These are phyloP conservation scores for Aspergillus glaucus DNA, from an alignment of 2,329 filamentous ascomycete genomes.

Conservation along the genomic window DNA sequence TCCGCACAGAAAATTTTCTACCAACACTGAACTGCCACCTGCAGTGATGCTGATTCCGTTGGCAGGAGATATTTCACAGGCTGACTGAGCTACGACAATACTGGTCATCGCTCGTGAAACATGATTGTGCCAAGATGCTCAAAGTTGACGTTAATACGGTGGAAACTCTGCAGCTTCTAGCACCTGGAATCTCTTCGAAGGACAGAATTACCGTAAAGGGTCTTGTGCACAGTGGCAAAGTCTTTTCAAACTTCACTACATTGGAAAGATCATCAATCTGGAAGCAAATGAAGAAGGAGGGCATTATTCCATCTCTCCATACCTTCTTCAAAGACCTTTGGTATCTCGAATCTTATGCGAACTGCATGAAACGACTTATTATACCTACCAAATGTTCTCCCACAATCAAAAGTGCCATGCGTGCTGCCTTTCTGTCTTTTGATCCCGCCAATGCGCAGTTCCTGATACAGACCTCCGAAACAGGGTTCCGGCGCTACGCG, in stretches of 20 bases:
- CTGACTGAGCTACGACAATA: too few species aligned
- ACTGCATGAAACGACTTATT: slow-evolving; percentile 9
- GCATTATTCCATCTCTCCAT: slow-evolving; percentile 8
- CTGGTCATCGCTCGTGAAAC: too few species aligned
- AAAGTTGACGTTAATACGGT: too few species aligned
- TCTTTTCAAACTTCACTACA: slow-evolving; percentile 6
- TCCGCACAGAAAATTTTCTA: too few species aligned
- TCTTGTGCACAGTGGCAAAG: too few species aligned
- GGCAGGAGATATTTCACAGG: too few species aligned
- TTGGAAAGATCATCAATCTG: slow-evolving; percentile 6
- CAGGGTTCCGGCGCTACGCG: slow-evolving; percentile 3
- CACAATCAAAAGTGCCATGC: slow-evolving; percentile 5
- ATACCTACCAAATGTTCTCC: slow-evolving; percentile 3
- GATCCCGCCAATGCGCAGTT: neutral
- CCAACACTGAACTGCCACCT: too few species aligned
- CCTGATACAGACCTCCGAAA: slow-evolving; percentile 6
- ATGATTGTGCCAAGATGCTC: too few species aligned
- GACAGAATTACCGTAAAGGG: too few species aligned
- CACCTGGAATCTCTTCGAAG: too few species aligned
- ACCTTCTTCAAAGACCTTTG: slow-evolving; percentile 11
- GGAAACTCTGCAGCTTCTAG: too few species aligned
- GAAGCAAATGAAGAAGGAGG: slow-evolving; percentile 4
- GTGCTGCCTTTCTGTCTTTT: neutral
- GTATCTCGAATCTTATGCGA: slow-evolving; percentile 10
- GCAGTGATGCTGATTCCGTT: too few species aligned